Percentiles rank a stretch among this genome's conserved stretches.
Conservation (phyloP, 2,329 filamentous ascomycete genomes). For the Exophiala viscosa region DNA sequence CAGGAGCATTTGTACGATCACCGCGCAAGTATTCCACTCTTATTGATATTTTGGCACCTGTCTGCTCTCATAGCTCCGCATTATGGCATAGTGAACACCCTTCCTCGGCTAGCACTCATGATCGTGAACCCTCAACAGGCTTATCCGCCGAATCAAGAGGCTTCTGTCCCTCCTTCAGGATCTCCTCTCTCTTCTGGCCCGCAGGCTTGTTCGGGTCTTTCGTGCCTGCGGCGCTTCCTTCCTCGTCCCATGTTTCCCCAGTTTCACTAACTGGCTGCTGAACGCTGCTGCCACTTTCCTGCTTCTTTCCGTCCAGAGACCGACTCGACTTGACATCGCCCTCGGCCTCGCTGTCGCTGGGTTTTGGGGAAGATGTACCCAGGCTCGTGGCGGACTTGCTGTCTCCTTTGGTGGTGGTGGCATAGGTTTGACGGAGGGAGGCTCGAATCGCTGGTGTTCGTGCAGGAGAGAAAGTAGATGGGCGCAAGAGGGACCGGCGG, state of each 20-base stretch:
- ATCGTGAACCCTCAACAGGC: background rate
- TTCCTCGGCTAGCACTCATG: background rate
- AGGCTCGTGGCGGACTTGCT: constrained; percentile 2
- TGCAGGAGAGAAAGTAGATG: background rate
- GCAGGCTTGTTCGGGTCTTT: constrained; percentile 12
- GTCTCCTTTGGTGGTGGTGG: constrained; percentile 11
- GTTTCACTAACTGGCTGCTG: constrained; percentile 1
- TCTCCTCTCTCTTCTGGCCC: constrained; percentile 7
- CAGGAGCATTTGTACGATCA: too few relatives aligned
- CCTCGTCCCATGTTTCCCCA: constrained; percentile 1
- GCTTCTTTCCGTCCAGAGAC: background rate
- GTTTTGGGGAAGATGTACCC: constrained; percentile 3
- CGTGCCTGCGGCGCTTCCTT: constrained; percentile 5
- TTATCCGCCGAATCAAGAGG: constrained; percentile 4
- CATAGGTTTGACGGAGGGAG: background rate
- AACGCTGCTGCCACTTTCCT: constrained; percentile 5
- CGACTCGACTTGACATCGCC: constrained; percentile 6
- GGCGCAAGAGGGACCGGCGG: background rate
- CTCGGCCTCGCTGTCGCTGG: constrained; percentile 4
- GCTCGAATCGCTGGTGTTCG: background rate
- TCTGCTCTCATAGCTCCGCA: background rate
- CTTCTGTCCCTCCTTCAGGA: constrained; percentile 6
- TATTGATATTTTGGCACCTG: too few relatives aligned
- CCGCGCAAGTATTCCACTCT: too few relatives aligned
- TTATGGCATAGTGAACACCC: background rate